A percentile compares a stretch with the other conserved stretches of the same genome.
phyloP scores from a whole-genome alignment of 345 rosid genomes.

The Turnera subulata region DNA sequence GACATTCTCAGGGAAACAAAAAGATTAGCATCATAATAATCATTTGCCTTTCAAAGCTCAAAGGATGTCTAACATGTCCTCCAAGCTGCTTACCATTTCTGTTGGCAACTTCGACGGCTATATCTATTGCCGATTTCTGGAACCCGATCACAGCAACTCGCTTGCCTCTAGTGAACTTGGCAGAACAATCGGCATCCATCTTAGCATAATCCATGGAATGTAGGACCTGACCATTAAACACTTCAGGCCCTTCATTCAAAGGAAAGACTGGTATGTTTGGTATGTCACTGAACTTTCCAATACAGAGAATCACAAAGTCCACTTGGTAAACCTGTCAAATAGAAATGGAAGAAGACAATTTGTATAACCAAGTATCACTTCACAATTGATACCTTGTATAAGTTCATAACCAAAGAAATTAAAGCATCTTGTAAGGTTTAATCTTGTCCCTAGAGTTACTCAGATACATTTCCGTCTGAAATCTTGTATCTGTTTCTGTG shows the following conservation, averaged over 20 bases:
- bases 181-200: constrained; percentile 19
- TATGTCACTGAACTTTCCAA: constrained; percentile 37
- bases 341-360: neutral
- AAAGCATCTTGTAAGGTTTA: neutral
- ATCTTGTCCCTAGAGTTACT: too few relatives aligned
- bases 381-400: too few relatives aligned
- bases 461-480: too few relatives aligned
- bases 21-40: neutral
- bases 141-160: constrained; percentile 31
- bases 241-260: constrained; percentile 26
- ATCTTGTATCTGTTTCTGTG: too few relatives aligned
- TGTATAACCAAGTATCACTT: too few relatives aligned
- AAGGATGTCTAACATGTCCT: neutral
- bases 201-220: constrained; percentile 40
- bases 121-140: constrained; percentile 36
- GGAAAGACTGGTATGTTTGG: constrained; percentile 31
- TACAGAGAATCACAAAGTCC: constrained; percentile 39
- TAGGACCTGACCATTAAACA: constrained; percentile 29
- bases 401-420: too few relatives aligned
- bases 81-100: constrained; percentile 23
- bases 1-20: neutral
- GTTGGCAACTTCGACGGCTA: constrained; percentile 28
- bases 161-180: constrained; percentile 20
- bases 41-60: too few relatives aligned
- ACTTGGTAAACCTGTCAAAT: constrained; percentile 21